Evolutionary conservation across 2,329 filamentous ascomycete species (phyloP).

Genomic region (Pseudogymnoascus sp.): DNA sequence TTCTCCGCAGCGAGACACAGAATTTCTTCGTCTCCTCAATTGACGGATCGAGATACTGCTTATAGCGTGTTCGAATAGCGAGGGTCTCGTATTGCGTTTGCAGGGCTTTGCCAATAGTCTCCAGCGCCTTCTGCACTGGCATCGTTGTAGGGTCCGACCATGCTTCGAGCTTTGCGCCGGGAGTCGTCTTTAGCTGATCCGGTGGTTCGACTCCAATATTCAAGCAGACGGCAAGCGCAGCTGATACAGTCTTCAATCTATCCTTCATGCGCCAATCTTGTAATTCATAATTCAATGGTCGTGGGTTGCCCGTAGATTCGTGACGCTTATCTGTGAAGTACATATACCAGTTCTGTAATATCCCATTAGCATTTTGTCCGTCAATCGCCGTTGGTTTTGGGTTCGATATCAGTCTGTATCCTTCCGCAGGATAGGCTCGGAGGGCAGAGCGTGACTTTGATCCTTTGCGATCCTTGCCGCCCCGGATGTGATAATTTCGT

Average conservation of each 20-base stretch:
- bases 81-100: constrained; percentile 94
- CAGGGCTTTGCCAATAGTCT: constrained; percentile 92
- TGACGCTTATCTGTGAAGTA: constrained; percentile 98
- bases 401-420: background rate
- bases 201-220: constrained; percentile 98
- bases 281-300: constrained; percentile 55
- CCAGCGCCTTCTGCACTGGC: constrained; percentile 75
- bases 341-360: constrained; percentile 90
- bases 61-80: constrained; percentile 92
- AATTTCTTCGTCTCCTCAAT: constrained; percentile 98
- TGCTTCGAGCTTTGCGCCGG: constrained; percentile 87
- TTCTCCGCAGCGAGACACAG: constrained; percentile 78
- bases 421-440: background rate
- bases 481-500: background rate
- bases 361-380: constrained; percentile 17
- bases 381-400: background rate
- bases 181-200: constrained; percentile 91
- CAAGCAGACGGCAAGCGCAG: constrained; percentile 85
- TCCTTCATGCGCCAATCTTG: constrained; percentile 98
- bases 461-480: background rate
- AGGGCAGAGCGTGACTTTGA: background rate
- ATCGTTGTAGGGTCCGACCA: constrained; percentile 89
- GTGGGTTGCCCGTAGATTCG: constrained; percentile 84
- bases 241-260: constrained; percentile 90
- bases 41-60: constrained; percentile 91